Base-by-base conservation (phyloP, 2,329 filamentous ascomycete genomes). In the Verruconis gallopava region DNA sequence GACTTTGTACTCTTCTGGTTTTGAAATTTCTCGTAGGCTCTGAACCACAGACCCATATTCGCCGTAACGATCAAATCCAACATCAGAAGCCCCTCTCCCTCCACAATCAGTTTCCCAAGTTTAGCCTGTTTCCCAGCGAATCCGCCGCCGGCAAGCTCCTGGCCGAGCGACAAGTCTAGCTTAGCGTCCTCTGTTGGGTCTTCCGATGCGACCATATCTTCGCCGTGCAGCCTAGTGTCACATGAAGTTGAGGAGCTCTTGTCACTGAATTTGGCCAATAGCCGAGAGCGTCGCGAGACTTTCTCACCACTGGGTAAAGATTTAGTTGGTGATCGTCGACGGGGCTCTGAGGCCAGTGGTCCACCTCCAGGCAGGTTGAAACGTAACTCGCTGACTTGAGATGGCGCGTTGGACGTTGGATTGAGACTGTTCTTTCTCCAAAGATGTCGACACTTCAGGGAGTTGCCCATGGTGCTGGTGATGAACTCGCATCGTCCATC, bases 11-110 rank as follows among this genome's bases (percentile, higher is more conserved):
- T n/a, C n/a, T n/a, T n/a, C n/a, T n/a, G n/a, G n/a, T 30, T 17
- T 36, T 38, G 18, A 25, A 11, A 11, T 21, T 42, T 69, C 52
- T 85, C 81, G 73, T 86, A 95, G 3, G 83, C 77, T 51, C 79
- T 78, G 88, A 89, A 96, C 85, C 88, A 98, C 13, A 96, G 66
- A 1, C 83, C 85, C 63, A 98, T 75, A 55, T 94, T 95, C 9
- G 86, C 82, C 3, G 89, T 85, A 15, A 98, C 85, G 0, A 93
- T 68, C 45, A 98, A 60, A 66, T 98, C 91, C 53, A 96, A 62
- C 89, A 98, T 96, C 66, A 93, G 93, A 49, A 93, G 64, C 0
- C 91, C 91, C 53, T 93, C 88, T 43, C 89, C 78, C 51, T 86
- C 76, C 28, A 98, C 72, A 40, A 96, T 85, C 40, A 98, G 65